phyloP scores from a whole-genome alignment of 805 yeast genomes.

The Starmerella vitae region DNA sequence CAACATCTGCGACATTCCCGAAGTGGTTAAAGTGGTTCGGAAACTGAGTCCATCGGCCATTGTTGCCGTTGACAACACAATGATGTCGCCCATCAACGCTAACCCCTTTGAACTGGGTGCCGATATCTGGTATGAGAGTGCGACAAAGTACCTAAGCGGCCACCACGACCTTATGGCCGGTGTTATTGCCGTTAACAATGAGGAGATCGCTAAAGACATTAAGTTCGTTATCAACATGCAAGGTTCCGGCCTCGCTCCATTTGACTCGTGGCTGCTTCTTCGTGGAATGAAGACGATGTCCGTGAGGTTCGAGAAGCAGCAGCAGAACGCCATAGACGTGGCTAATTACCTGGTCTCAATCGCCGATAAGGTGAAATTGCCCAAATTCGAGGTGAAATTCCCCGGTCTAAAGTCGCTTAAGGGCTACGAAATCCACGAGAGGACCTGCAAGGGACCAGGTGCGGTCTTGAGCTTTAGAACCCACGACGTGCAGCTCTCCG shows the following conservation, averaged over 20 bases:
- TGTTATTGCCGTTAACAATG: slow-evolving; percentile 55
- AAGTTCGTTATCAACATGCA: slow-evolving; percentile 75
- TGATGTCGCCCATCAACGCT: slow-evolving; percentile 87
- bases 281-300: slow-evolving; percentile 84
- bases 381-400: slow-evolving; percentile 53
- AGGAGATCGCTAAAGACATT: slow-evolving; percentile 51
- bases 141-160: slow-evolving; percentile 83
- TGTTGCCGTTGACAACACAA: slow-evolving; percentile 88
- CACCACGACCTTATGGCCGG: slow-evolving; percentile 98
- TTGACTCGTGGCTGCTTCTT: slow-evolving; percentile 78
- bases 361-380: slow-evolving; percentile 30
- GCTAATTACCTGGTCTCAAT: slow-evolving; percentile 56
- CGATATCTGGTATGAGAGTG: slow-evolving; percentile 87
- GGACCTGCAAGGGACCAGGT: slow-evolving; percentile 73
- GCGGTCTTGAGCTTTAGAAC: slow-evolving; percentile 85
- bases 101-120: slow-evolving; percentile 76
- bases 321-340: slow-evolving; percentile 58
- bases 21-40: slow-evolving; percentile 56
- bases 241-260: slow-evolving; percentile 85
- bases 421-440: slow-evolving; percentile 62
- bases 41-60: slow-evolving; percentile 47
- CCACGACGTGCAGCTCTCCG: slow-evolving; percentile 52
- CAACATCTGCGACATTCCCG: slow-evolving; percentile 67
- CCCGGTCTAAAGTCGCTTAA: slow-evolving; percentile 79
- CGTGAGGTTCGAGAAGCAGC: slow-evolving; percentile 77